Evolutionary conservation across 108 stramenopile genomes (phyloP).

Genomic region (Skeletonema costatum): DNA sequence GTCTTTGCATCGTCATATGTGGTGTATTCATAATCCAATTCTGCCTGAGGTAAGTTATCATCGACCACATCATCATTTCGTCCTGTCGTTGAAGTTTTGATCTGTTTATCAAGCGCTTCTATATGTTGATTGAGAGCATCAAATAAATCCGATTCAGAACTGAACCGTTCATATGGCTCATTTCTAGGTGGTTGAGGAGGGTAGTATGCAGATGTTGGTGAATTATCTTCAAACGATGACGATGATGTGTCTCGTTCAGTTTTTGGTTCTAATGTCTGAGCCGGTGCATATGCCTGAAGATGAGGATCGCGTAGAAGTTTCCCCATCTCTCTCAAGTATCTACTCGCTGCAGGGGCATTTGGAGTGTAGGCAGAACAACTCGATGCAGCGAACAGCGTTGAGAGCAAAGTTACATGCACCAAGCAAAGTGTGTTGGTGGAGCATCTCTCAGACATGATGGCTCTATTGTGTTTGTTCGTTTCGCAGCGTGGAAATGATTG

Average conservation of each 20-base stretch:
- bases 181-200: not conserved
- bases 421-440: not conserved
- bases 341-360: slow-evolving; percentile 5
- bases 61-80: not conserved
- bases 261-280: not conserved
- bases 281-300: slow-evolving; percentile 8
- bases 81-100: slow-evolving; percentile 1
- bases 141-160: slow-evolving; percentile 1
- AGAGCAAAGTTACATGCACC: not conserved
- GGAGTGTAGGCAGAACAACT: not conserved
- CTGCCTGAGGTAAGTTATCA: not conserved
- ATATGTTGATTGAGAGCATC: slow-evolving; percentile 24
- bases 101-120: slow-evolving; percentile 16
- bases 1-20: not conserved
- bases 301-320: slow-evolving; percentile 29
- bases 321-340: slow-evolving; percentile 28
- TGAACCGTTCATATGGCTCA: not conserved
- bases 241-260: not conserved
- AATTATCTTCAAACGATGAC: not conserved
- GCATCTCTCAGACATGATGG: not conserved
- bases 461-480: not conserved
- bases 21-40: not conserved
- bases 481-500: not conserved
- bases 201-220: not conserved
- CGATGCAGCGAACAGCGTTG: not conserved